Evolutionary conservation across 768 basidiomycete genomes (phyloP).

Genomic region (Pulveroboletus frians): DNA sequence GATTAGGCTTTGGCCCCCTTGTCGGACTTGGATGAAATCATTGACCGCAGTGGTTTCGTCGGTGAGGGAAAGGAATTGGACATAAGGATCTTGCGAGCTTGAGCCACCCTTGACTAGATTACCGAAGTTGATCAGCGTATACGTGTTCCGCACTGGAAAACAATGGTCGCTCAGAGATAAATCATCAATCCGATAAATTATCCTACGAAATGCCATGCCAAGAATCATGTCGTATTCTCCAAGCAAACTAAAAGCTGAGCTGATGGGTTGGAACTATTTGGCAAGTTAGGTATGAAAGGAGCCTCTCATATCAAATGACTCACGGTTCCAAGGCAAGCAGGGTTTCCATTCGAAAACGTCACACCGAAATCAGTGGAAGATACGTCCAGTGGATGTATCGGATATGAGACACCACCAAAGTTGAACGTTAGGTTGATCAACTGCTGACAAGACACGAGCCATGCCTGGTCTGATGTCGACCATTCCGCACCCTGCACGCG

Average conservation of each 20-base stretch:
- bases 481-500: constrained; percentile 70
- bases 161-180: constrained; percentile 2
- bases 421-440: constrained; percentile 65
- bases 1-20: constrained; percentile 55
- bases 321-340: constrained; percentile 65
- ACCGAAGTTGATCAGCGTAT: constrained; percentile 69
- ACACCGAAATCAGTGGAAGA: constrained; percentile 53
- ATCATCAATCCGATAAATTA: background rate
- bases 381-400: constrained; percentile 69
- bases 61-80: constrained; percentile 65
- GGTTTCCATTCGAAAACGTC: constrained; percentile 40
- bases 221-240: constrained; percentile 80
- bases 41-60: constrained; percentile 45
- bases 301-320: constrained; percentile 22
- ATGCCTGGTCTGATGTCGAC: constrained; percentile 48
- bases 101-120: constrained; percentile 52
- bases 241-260: constrained; percentile 69
- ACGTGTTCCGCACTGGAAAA: constrained; percentile 66
- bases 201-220: constrained; percentile 74
- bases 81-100: constrained; percentile 52
- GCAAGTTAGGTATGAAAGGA: constrained; percentile 5
- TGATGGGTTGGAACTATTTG: constrained; percentile 74
- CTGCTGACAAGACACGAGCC: constrained; percentile 74
- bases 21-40: constrained; percentile 63
- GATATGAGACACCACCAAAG: constrained; percentile 64